Percentiles rank a stretch among this genome's conserved stretches.
Conservation (phyloP, 768 basidiomycete genomes). For the Tricholoma matsutake region DNA sequence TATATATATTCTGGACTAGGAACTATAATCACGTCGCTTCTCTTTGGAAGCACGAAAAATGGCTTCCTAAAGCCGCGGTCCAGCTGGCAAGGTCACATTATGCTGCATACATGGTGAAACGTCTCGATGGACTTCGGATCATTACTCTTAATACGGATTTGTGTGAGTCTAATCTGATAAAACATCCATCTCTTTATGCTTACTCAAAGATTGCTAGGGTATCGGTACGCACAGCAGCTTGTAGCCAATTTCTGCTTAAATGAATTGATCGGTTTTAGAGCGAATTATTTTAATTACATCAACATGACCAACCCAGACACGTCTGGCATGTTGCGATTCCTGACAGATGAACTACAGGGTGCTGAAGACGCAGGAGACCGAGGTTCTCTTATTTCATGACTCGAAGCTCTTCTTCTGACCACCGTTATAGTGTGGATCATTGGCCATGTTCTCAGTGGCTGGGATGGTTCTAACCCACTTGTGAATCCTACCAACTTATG, state of each 20-base stretch:
- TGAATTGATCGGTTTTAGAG: conserved; percentile 27
- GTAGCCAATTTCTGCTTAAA: background rate
- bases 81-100: conserved; percentile 64
- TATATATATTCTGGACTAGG: conserved; percentile 34
- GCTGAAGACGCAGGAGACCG: conserved; percentile 76
- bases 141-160: conserved; percentile 77
- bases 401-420: background rate
- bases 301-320: conserved; percentile 66
- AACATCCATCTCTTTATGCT: conserved; percentile 3
- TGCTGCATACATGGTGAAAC: conserved; percentile 66
- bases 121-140: conserved; percentile 62
- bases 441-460: conserved; percentile 57
- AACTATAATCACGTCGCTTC: conserved; percentile 72
- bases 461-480: conserved; percentile 71
- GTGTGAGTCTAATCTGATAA: conserved; percentile 42
- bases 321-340: conserved; percentile 73
- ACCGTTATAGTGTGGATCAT: conserved; percentile 42
- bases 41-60: conserved; percentile 69
- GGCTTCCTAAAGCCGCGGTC: conserved; percentile 60
- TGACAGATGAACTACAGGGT: conserved; percentile 75
- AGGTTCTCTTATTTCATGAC: conserved; percentile 32
- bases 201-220: conserved; percentile 26
- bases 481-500: conserved; percentile 67
- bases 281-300: conserved; percentile 77
- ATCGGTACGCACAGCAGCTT: conserved; percentile 24